Percentiles rank a stretch among this genome's conserved stretches.
Evolutionary conservation across 148 eudicot genomes (phyloP).

Genomic region (Rhododendron vialii): DNA sequence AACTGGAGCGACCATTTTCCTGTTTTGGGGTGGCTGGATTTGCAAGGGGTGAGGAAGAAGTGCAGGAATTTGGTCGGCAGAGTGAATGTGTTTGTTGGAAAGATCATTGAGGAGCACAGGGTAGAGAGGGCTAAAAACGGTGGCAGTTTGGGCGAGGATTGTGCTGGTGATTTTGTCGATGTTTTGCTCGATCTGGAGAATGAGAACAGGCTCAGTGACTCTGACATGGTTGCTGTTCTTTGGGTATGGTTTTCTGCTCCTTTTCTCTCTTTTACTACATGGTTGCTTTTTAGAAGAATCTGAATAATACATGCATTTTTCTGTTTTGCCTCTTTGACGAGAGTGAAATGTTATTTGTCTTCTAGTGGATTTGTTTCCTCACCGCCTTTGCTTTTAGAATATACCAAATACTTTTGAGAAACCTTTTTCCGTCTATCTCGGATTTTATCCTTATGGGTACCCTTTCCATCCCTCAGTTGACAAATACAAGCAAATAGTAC

Average conservation of each 20-base stretch:
- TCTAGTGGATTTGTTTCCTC: too few species aligned
- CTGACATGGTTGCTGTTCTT: conserved; percentile 89
- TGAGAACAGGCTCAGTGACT: conserved; percentile 48
- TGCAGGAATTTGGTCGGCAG: conserved; percentile 42
- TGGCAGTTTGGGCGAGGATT: conserved; percentile 19
- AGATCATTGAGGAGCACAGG: conserved; percentile 58
- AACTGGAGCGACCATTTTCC: conserved; percentile 95
- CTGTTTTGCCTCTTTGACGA: not conserved
- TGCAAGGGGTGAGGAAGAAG: conserved; percentile 78
- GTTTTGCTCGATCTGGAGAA: conserved; percentile 76
- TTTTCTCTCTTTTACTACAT: not conserved
- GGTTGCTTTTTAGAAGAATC: not conserved
- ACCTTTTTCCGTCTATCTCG: too few species aligned
- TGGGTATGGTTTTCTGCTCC: conserved; percentile 50
- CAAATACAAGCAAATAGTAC: not conserved
- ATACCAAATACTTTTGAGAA: too few species aligned
- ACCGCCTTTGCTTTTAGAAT: too few species aligned
- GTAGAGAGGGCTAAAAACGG: conserved; percentile 14
- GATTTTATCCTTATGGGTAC: too few species aligned
- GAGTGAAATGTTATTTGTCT: too few species aligned
- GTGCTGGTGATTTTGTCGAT: conserved; percentile 67
- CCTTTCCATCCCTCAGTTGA: not conserved
- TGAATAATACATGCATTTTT: not conserved
- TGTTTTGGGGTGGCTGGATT: conserved; percentile 62
- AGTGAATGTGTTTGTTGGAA: conserved; percentile 71